Conservation (phyloP, 495 filamentous ascomycete species). For the Penicillium samsonianum region DNA sequence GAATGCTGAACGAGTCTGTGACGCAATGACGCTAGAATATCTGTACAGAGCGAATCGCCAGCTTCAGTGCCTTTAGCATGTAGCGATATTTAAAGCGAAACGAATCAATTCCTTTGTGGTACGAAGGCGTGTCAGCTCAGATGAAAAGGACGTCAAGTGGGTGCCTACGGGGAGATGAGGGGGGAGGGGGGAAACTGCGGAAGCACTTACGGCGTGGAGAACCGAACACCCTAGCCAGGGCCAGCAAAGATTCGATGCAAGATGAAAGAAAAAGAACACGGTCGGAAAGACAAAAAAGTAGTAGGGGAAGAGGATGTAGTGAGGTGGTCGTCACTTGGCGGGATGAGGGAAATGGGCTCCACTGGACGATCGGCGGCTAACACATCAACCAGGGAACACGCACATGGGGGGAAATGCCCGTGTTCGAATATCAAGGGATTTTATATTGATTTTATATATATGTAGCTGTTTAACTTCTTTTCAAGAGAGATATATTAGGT, state of each 20-base stretch:
- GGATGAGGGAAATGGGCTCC: conserved; percentile 41
- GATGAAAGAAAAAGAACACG: conserved; percentile 13
- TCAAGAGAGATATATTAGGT: background rate
- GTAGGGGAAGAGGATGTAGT: conserved; percentile 25
- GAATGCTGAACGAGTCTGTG: conserved; percentile 24
- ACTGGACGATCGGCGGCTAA: conserved; percentile 48
- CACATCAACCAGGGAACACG: conserved; percentile 30
- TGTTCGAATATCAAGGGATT: conserved; percentile 1
- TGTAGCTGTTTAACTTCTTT: background rate
- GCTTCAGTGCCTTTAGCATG: conserved; percentile 22
- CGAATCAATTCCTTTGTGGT: conserved; percentile 12
- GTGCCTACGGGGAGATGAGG: conserved; percentile 33
- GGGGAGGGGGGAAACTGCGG: conserved; percentile 16
- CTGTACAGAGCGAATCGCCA: conserved; percentile 26
- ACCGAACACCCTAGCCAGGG: conserved; percentile 14
- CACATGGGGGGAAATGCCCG: conserved; percentile 15
- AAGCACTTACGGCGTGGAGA: conserved; percentile 19
- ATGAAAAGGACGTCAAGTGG: conserved; percentile 26
- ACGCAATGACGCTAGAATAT: conserved; percentile 19
- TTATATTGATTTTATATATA: background rate
- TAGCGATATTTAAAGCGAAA: conserved; percentile 14
- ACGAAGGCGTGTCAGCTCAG: conserved; percentile 23
- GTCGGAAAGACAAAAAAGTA: conserved; percentile 17
- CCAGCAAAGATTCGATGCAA: conserved; percentile 17
- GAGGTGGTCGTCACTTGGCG: conserved; percentile 44